These are phyloP conservation scores for Ilyonectria sp. DNA, from an alignment of 2,329 filamentous ascomycete genomes.

Conservation along the genomic window DNA sequence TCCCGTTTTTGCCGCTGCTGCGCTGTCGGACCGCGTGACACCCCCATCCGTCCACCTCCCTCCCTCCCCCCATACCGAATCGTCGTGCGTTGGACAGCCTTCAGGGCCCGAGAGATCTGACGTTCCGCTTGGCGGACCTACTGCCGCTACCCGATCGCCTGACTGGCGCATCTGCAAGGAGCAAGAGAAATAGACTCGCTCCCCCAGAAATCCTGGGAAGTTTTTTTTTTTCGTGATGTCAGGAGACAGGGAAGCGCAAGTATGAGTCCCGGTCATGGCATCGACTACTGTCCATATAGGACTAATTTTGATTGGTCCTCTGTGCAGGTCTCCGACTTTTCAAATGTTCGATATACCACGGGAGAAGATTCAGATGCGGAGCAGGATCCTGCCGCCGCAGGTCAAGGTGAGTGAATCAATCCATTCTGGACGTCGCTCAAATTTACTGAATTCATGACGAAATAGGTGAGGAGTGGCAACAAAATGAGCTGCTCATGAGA, in stretches of 20 bases:
- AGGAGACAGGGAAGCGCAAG: constrained; percentile 53
- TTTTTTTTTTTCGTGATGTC: constrained; percentile 45
- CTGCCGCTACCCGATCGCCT: constrained; percentile 54
- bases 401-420: constrained; percentile 38
- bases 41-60: constrained; percentile 38
- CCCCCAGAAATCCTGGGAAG: constrained; percentile 39
- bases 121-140: constrained; percentile 45
- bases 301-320: constrained; percentile 56
- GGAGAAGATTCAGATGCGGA: constrained; percentile 60
- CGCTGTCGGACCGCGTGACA: constrained; percentile 48
- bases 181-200: constrained; percentile 51
- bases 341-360: constrained; percentile 58
- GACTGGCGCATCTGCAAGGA: constrained; percentile 53
- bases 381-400: constrained; percentile 41
- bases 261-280: constrained; percentile 58
- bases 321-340: constrained; percentile 61
- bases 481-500: constrained; percentile 28
- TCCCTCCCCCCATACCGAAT: constrained; percentile 34
- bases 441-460: neutral
- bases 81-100: constrained; percentile 36
- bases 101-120: constrained; percentile 44
- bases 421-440: no score
- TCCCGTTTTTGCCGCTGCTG: constrained; percentile 39
- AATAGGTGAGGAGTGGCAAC: constrained; percentile 5
- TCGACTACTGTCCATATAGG: constrained; percentile 59